A percentile compares a stretch with the other conserved stretches of the same genome.
These are phyloP conservation scores for Graphilbum fragrans DNA, from an alignment of 2,329 filamentous ascomycete species.

Conservation along the genomic window DNA sequence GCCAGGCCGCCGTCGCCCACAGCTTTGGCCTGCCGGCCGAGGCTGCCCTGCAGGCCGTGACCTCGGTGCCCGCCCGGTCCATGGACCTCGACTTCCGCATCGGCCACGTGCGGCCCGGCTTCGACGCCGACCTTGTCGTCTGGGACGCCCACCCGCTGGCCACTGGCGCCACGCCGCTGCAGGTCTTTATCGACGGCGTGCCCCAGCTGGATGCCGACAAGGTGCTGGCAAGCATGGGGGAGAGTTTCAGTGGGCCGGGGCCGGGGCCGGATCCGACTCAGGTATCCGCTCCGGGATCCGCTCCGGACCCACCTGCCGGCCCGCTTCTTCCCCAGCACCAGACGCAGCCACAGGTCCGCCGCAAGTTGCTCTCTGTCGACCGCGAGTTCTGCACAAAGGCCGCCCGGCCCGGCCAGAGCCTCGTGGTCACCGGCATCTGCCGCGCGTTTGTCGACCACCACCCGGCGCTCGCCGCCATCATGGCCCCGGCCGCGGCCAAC, in stretches of 20 bases:
- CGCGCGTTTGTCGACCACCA: conserved; percentile 20
- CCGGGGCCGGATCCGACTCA: too few species aligned
- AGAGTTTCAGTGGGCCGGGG: too few species aligned
- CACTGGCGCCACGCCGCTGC: conserved; percentile 29
- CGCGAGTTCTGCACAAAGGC: conserved; percentile 15
- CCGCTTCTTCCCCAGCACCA: too few species aligned
- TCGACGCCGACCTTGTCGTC: conserved; percentile 36
- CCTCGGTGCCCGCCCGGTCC: conserved; percentile 30
- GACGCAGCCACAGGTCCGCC: background rate
- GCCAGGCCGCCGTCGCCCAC: conserved; percentile 26
- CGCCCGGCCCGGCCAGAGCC: conserved; percentile 11
- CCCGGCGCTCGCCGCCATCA: background rate
- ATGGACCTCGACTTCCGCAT: conserved; percentile 12
- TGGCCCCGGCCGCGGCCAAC: conserved; percentile 7
- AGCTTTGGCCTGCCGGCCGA: conserved; percentile 27
- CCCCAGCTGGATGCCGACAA: too few species aligned
- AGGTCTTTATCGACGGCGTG: conserved; percentile 33
- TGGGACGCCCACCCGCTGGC: conserved; percentile 35
- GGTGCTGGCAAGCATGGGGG: too few species aligned
- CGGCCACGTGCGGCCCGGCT: conserved; percentile 29
- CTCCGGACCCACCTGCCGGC: too few species aligned
- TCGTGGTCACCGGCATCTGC: conserved; percentile 25
- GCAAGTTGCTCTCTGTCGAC: conserved; percentile 10
- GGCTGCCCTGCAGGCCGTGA: conserved; percentile 30
- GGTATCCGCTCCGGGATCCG: too few species aligned